phyloP scores from a whole-genome alignment of 1,284 basidiomycete genomes.

The Ustilago shanxiensis region DNA sequence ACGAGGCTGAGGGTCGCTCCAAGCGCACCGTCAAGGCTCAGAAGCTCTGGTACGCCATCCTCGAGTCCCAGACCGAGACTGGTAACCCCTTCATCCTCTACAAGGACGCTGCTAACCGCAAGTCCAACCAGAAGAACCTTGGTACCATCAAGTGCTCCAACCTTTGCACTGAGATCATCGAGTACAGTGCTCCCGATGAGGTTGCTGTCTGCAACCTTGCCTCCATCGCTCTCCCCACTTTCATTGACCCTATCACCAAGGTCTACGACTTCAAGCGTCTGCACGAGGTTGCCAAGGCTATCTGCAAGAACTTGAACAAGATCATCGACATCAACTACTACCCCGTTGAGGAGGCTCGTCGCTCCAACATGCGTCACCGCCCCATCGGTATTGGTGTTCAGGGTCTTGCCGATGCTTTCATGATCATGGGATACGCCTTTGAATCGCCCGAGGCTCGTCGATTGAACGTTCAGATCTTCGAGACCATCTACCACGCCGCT shows the following conservation, averaged over 20 bases:
- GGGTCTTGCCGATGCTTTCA: slow-evolving; percentile 97
- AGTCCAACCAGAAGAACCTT: slow-evolving; percentile 92
- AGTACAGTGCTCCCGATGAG: slow-evolving; percentile 97
- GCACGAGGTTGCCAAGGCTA: slow-evolving; percentile 87
- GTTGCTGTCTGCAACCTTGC: slow-evolving; percentile 99
- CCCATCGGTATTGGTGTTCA: slow-evolving; percentile 98
- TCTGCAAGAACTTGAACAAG: slow-evolving; percentile 83
- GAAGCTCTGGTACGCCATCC: slow-evolving; percentile 97
- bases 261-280: slow-evolving; percentile 90
- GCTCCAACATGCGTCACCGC: slow-evolving; percentile 96
- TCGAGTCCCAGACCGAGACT: slow-evolving; percentile 98
- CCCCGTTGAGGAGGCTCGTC: slow-evolving; percentile 88
- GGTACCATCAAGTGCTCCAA: slow-evolving; percentile 99
- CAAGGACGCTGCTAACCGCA: slow-evolving; percentile 76
- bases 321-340: slow-evolving; percentile 95
- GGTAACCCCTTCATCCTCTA: slow-evolving; percentile 98
- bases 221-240: slow-evolving; percentile 88
- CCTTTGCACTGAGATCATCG: slow-evolving; percentile 98
- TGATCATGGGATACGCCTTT: slow-evolving; percentile 95
- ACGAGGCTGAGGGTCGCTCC: slow-evolving; percentile 91
- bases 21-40: slow-evolving; percentile 92
- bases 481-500: slow-evolving; percentile 98
- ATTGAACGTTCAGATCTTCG: slow-evolving; percentile 96
- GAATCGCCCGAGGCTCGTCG: slow-evolving; percentile 88
- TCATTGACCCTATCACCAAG: slow-evolving; percentile 68